Evolutionary conservation across 2,329 filamentous ascomycete species (phyloP).

Genomic region (Bipolaris bicolor): DNA sequence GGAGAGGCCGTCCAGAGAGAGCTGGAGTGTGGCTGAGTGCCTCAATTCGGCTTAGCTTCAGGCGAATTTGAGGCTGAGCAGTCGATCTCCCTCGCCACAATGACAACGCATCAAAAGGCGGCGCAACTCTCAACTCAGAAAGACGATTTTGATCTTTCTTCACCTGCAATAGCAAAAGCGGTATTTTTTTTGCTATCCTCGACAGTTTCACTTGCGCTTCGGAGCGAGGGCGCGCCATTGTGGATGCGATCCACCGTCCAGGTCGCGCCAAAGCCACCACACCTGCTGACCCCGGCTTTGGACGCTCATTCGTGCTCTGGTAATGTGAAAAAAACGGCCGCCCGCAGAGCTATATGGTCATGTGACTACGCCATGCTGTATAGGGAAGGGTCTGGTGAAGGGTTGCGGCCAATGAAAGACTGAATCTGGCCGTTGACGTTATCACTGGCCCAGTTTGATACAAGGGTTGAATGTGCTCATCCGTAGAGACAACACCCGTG

Average conservation of each 20-base stretch:
- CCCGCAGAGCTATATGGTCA: constrained; percentile 40
- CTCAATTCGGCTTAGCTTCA: constrained; percentile 29
- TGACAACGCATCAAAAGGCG: constrained; percentile 42
- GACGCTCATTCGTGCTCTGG: constrained; percentile 38
- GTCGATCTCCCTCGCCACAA: constrained; percentile 38
- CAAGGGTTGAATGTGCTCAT: constrained; percentile 29
- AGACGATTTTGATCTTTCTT: constrained; percentile 4
- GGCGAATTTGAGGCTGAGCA: constrained; percentile 41
- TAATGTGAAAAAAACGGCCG: constrained; percentile 33
- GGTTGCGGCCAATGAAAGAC: constrained; percentile 34
- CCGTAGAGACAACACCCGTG: constrained; percentile 3
- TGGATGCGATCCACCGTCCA: constrained; percentile 35
- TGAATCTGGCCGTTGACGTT: constrained; percentile 15
- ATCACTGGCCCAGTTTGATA: constrained; percentile 33
- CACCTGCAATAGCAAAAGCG: constrained; percentile 16
- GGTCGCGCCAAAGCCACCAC: constrained; percentile 39
- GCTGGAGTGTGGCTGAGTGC: constrained; percentile 44
- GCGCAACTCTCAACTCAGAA: constrained; percentile 20
- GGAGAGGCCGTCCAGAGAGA: constrained; percentile 35
- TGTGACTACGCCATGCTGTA: constrained; percentile 35
- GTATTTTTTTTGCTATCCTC: constrained; percentile 21
- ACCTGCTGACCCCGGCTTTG: constrained; percentile 32
- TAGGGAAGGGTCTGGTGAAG: constrained; percentile 19
- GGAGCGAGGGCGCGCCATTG: constrained; percentile 26
- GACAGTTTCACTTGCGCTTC: constrained; percentile 33